Percentiles rank a stretch among this genome's conserved stretches.
Conservation (phyloP, 768 basidiomycete species). For the Phlebiopsis gigantea region DNA sequence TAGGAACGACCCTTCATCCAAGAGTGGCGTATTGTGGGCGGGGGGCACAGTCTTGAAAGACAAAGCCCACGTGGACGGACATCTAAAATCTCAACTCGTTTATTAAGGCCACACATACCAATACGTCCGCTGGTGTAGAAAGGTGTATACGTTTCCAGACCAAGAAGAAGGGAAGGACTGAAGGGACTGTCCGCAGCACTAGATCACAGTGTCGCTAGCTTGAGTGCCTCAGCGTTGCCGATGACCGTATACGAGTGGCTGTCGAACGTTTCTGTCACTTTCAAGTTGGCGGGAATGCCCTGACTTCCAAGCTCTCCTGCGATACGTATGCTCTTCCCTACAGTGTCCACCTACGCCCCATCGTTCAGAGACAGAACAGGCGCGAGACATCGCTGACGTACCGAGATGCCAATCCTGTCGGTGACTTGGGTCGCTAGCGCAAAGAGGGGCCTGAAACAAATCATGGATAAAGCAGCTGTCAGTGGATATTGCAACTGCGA, state of each 20-base stretch:
- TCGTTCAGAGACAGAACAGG: background rate
- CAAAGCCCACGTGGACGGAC: too few species aligned
- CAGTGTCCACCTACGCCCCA: conserved; percentile 37
- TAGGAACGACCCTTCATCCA: too few species aligned
- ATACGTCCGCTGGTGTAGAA: background rate
- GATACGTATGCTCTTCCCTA: conserved; percentile 48
- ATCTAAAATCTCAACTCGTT: background rate
- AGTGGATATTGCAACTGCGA: too few species aligned
- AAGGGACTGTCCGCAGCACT: background rate
- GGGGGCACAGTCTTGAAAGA: too few species aligned
- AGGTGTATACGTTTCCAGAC: background rate
- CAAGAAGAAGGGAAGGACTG: background rate
- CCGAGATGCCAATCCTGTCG: background rate
- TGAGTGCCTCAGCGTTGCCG: conserved; percentile 29
- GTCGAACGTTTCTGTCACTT: conserved; percentile 30
- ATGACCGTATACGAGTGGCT: conserved; percentile 47
- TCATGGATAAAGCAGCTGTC: too few species aligned
- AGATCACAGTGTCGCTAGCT: background rate
- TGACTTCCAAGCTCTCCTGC: conserved; percentile 54
- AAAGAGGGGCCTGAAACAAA: too few species aligned
- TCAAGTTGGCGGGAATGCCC: conserved; percentile 40
- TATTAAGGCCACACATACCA: background rate
- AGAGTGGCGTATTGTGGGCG: too few species aligned
- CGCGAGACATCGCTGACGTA: background rate
- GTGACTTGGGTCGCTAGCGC: background rate